These are phyloP conservation scores for Suillus plorans DNA, from an alignment of 768 basidiomycete species.

Conservation along the genomic window DNA sequence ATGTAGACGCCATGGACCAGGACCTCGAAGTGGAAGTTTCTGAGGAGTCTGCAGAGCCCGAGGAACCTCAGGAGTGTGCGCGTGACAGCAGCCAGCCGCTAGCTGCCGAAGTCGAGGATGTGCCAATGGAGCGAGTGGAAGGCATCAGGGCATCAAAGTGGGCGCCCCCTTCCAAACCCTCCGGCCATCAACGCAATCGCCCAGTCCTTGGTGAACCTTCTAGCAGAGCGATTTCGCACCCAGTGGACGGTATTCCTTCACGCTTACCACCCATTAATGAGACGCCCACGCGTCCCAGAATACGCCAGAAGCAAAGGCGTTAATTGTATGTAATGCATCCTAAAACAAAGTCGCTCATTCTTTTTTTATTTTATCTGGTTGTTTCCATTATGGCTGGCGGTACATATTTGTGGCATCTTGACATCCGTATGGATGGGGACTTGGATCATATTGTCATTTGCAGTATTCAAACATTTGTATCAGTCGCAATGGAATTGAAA, in stretches of 20 bases:
- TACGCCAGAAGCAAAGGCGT: conserved; percentile 41
- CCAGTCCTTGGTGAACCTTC: conserved; percentile 21
- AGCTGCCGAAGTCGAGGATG: conserved; percentile 31
- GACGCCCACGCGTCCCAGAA: conserved; percentile 62
- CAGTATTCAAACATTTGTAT: conserved; percentile 5
- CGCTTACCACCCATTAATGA: conserved; percentile 43
- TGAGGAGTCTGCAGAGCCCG: conserved; percentile 29
- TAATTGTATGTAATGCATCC: conserved; percentile 11
- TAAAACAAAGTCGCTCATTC: not conserved
- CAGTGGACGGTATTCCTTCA: conserved; percentile 34
- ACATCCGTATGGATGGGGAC: conserved; percentile 5
- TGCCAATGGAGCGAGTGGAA: conserved; percentile 31
- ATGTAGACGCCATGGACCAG: conserved; percentile 75
- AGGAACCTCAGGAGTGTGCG: conserved; percentile 27
- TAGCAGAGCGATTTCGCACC: conserved; percentile 22
- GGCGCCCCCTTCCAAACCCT: conserved; percentile 24
- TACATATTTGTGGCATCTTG: conserved; percentile 3
- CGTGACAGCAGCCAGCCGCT: conserved; percentile 25
- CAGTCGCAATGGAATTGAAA: not conserved
- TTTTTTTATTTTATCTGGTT: conserved; percentile 4
- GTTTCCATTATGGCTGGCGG: not conserved
- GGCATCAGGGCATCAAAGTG: conserved; percentile 29
- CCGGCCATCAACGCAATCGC: conserved; percentile 18
- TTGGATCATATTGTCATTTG: conserved; percentile 2
- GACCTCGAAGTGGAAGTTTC: conserved; percentile 41